Conservation (phyloP, 495 filamentous ascomycete genomes). For the Tuber microsphaerosporum region DNA sequence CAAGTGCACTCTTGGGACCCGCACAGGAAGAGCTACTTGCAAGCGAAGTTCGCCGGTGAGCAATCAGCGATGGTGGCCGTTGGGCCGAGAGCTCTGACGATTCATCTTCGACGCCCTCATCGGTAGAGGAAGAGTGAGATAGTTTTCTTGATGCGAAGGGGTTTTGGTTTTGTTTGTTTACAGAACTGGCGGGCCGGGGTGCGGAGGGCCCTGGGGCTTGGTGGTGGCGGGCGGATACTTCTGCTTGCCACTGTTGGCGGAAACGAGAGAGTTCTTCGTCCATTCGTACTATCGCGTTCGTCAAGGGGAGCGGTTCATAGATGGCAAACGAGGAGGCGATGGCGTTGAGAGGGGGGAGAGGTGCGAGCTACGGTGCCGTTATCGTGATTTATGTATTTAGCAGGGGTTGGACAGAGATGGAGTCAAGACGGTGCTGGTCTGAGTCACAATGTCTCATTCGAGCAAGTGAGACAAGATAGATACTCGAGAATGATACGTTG, state of each 20-base stretch:
- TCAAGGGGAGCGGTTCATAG: background rate
- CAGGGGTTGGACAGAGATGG: background rate
- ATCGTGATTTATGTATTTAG: background rate
- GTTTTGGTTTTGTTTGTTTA: slow-evolving; percentile 6
- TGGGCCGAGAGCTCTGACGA: background rate
- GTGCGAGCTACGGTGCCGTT: background rate
- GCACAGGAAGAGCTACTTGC: background rate
- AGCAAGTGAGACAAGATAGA: slow-evolving; percentile 1
- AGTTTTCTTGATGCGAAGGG: slow-evolving; percentile 19
- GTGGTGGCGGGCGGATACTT: slow-evolving; percentile 57
- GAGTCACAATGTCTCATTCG: background rate
- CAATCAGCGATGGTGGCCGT: slow-evolving; percentile 9
- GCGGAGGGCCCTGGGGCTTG: background rate
- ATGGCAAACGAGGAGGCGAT: background rate
- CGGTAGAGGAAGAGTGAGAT: slow-evolving; percentile 12
- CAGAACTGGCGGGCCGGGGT: slow-evolving; percentile 4
- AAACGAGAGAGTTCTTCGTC: slow-evolving; percentile 69
- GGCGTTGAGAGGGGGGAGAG: background rate
- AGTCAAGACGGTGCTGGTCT: background rate
- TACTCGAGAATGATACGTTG: background rate
- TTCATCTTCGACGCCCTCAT: slow-evolving; percentile 5
- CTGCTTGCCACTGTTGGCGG: slow-evolving; percentile 73
- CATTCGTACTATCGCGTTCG: slow-evolving; percentile 44
- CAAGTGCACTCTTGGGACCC: slow-evolving; percentile 59
- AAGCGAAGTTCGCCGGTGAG: slow-evolving; percentile 13